These are phyloP conservation scores for Hsuehochloa calcarea DNA, from an alignment of 176 grass and related monocot species.

Conservation along the genomic window DNA sequence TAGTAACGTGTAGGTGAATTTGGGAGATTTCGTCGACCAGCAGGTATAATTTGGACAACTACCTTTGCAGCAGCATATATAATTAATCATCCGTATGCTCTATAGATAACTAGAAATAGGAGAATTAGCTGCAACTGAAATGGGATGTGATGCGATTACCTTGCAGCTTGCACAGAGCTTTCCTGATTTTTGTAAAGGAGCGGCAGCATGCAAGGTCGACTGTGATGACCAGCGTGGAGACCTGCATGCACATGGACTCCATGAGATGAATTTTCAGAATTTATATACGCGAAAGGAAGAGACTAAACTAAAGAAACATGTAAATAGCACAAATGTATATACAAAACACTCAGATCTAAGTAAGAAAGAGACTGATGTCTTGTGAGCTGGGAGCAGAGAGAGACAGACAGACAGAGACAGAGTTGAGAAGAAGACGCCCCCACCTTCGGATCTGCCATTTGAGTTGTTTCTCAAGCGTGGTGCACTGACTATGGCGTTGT, in stretches of 20 bases:
- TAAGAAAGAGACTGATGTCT: too few species aligned
- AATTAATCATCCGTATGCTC: not conserved
- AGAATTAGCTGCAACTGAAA: not conserved
- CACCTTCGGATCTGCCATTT: not conserved
- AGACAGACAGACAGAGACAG: too few species aligned
- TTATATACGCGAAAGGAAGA: not conserved
- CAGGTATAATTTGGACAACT: not conserved
- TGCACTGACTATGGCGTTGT: too few species aligned
- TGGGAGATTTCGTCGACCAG: too few species aligned
- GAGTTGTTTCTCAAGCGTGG: not conserved
- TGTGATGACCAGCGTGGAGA: conserved; percentile 37
- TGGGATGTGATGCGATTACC: conserved; percentile 13
- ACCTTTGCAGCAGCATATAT: too few species aligned
- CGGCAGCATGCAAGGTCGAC: conserved; percentile 36
- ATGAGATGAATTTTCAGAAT: not conserved
- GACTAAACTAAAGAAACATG: not conserved
- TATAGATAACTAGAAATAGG: not conserved
- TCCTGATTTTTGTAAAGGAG: conserved; percentile 53
- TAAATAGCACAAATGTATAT: not conserved
- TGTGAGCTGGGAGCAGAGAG: not conserved
- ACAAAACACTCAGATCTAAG: too few species aligned
- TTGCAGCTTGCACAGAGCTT: conserved; percentile 51
- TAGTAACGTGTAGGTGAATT: too few species aligned
- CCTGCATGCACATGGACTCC: conserved; percentile 9
- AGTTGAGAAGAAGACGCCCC: not conserved